Evolutionary conservation across 2,329 filamentous ascomycete species (phyloP), one percentile per base, ranked within the genome.

Genomic region (Claviceps fusiformis): DNA sequence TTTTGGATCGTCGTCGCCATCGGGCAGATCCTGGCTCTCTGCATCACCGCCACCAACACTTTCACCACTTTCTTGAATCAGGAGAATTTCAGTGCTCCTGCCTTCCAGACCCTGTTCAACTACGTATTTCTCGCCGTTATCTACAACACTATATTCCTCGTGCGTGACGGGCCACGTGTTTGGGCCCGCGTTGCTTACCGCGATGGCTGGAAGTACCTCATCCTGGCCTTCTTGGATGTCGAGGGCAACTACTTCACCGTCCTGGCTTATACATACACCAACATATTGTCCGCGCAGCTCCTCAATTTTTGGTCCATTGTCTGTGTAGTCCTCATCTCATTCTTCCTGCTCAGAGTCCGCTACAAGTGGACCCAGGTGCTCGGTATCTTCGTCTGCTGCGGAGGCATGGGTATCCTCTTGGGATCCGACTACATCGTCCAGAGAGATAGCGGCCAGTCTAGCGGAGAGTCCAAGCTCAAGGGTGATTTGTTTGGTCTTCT

Each of bases 221-320:
- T 96, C 69, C 81, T 98, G 58, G 83, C 87, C 53, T 96, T 97
- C 70, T 80, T 93, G 62, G 93, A 98, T 67, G 92, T 97, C 52
- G 81, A 96, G 72, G 93, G 93, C 58, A 98, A 98, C 73, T 98
- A 96, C 76, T 97, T 97, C 68, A 91, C 91, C 64, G 92, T 98
- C 52, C 79, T 96, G 52, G 93, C 92, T 5, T 98, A 97, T 74
- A 80, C 86, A 57, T 83, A 95, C 75, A 95, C 92, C 54, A 96
- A 91, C 64, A 86, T 96, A 62, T 79, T 97, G 51, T 93, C 87
- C 24, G 90, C 90, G 17, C 91, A 97, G 76, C 80, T 98, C 53
- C 89, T 98, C 73, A 96, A 96, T 77, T 97, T 97, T 74, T 97
- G 92, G 92, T 88, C 91, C 62, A 97, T 98, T 62, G 88, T 95